Percentiles rank a stretch among this genome's conserved stretches.
Evolutionary conservation across 78 protist genomes (phyloP).

Genomic region (Dictyostelium firmibasis): DNA sequence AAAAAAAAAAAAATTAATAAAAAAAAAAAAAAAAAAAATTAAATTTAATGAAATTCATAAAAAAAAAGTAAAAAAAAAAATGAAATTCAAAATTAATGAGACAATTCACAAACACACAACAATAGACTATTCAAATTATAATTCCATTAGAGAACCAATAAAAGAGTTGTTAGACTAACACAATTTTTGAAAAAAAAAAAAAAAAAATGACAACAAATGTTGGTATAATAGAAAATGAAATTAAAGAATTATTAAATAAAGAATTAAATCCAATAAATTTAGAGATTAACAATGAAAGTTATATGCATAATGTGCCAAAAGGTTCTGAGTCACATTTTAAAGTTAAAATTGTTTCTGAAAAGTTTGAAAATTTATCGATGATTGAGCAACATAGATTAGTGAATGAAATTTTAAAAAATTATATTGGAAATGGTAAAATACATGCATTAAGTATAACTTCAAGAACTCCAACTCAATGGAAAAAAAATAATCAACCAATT

Average conservation of each 20-base stretch:
- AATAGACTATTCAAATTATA: no score
- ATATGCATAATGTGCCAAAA: slow-evolving; percentile 82
- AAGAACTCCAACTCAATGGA: slow-evolving; percentile 84
- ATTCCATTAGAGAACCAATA: no score
- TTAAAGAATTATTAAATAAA: neutral
- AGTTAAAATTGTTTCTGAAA: slow-evolving; percentile 85
- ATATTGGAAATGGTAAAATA: slow-evolving; percentile 66
- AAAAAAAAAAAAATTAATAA: neutral
- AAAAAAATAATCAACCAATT: neutral
- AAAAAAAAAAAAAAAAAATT: neutral
- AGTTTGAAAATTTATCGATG: slow-evolving; percentile 53
- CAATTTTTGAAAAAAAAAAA: neutral
- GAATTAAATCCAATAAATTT: slow-evolving; percentile 38
- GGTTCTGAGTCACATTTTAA: slow-evolving; percentile 85
- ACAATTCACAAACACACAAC: no score
- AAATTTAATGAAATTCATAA: neutral
- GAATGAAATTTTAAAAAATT: slow-evolving; percentile 56
- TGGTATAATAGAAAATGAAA: slow-evolving; percentile 10
- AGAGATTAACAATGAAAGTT: slow-evolving; percentile 65
- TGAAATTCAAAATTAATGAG: no score
- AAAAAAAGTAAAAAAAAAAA: neutral
- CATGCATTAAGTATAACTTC: slow-evolving; percentile 90
- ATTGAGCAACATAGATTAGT: slow-evolving; percentile 88
- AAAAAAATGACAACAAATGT: neutral
- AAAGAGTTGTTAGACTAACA: no score